Base-by-base conservation (phyloP, 257 asterid species). In the Rubia yunnanensis region DNA sequence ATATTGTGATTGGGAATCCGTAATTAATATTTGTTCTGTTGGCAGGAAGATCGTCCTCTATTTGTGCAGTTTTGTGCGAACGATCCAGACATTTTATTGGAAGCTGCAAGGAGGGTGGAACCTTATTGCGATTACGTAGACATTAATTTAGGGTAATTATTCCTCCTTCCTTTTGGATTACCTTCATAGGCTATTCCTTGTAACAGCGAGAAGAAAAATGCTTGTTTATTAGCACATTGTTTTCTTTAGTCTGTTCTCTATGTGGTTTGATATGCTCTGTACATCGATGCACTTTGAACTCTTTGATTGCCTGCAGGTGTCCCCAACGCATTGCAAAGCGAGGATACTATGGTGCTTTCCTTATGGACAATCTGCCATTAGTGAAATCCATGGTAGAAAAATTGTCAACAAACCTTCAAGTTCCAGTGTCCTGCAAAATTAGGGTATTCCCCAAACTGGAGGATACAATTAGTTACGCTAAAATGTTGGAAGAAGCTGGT, bases 1-100 rank as follows among this genome's bases (percentile, higher is more conserved):
- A 31, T 15, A 5, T 34, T 18, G 14, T 28, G 28, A 59, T 17
- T 59, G 46, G n/a, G 2, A 0, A 3, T 17, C 27, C 59, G 23
- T 48, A 0, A 14, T 3, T 41, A 41, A 41, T 14, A 23, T 49
- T 70, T 44, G 49, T 17, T 22, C 68, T 75, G 63, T 64, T 78
- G 74, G 34, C 81, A 89, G 97, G 99, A 88, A 77, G 99, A 94
- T 35, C 85, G 96, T 73, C 99, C 97, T 18, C 76, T 94, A 54
- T 90, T 94, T 76, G 96, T 94, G 80, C 99, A 94, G 74, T 94
- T 94, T 60, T 94, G 99, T 63, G 99, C 97, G 3, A 94, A 94
- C 81, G 94, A 94, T 81, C 99, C 99, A 5, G 85, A 85, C 67
- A 68, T 75, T 66, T 76, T 94, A 77, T 76, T 94, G 75, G 88